Evolutionary conservation across 352 stramenopile species (phyloP), one percentile per base, ranked within the genome.

Genomic region (Pythium rishiriense): DNA sequence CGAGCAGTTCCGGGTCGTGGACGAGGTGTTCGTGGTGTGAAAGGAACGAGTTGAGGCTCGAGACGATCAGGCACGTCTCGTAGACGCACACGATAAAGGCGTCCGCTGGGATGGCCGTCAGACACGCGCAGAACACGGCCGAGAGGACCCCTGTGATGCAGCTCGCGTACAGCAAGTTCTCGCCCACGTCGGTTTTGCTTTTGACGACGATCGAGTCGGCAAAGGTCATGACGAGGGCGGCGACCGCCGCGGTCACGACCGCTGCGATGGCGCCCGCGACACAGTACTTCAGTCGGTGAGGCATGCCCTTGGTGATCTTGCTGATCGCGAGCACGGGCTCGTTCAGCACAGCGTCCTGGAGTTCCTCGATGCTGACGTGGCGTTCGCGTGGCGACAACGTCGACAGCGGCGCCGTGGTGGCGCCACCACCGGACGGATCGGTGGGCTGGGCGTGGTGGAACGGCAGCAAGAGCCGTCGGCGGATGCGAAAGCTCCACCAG

Each of bases 401-500:
- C 33, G 33, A 39, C 10, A 17, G 33, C 3, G 2, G 11, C 10
- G 3, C 9, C 7, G 17, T 12, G 33, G 33, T 12, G 11, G 33
- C 9, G 3, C 10, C 1, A 33, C 41, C 22, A 17, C 21, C n/a
- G 52, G 26, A 22, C 15, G 43, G n/a, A n/a, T n/a, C 35, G n/a
- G 22, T 48, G 45, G 43, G 4, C n/a, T 55, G 17, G 4, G 46
- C 29, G 74, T n/a, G 70, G 70, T 63, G 22, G 17, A 67, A 67
- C 3, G 63, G 59, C 29, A 56, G 31, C 22, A 66, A 45, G 21
- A 90, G 72, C 21, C 81, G 75, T 39, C 81, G 71, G n/a, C 81
- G 75, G 51, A 88, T 81, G 42, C 81, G 78, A 48, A 83, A 87
- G 48, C 79, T 70, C 78, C 79, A 87, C 77, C 79, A 88, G 59